These are phyloP conservation scores for Carex scoparia DNA, from an alignment of 176 grass and related monocot genomes.

Conservation along the genomic window DNA sequence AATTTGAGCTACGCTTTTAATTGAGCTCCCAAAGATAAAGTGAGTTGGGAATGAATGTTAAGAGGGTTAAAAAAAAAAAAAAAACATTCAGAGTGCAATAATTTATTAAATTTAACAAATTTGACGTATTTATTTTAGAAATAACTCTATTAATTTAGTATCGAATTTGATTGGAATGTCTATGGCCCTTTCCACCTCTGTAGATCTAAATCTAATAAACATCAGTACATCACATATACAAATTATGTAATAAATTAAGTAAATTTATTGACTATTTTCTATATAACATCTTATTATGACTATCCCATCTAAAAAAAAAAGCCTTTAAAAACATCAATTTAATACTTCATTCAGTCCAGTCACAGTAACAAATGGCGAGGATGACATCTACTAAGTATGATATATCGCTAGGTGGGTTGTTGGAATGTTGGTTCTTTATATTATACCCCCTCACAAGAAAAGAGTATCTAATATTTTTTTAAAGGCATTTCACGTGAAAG, in stretches of 20 bases:
- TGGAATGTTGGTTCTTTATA: background rate
- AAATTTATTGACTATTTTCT: no score
- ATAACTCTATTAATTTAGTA: background rate
- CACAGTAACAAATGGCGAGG: background rate
- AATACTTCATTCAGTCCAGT: background rate
- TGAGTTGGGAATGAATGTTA: no score
- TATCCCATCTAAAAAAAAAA: background rate
- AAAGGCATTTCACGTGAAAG: constrained; percentile 12
- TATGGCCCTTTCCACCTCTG: background rate
- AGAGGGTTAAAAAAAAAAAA: no score
- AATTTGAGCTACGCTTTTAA: no score
- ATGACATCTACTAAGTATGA: background rate
- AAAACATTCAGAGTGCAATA: no score
- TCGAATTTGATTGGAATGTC: background rate
- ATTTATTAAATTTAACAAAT: no score
- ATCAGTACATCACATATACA: no score
- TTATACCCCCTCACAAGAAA: background rate
- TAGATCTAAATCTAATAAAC: background rate
- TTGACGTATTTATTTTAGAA: no score
- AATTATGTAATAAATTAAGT: no score
- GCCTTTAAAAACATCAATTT: background rate
- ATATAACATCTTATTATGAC: background rate
- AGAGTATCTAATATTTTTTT: background rate
- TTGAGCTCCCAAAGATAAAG: no score
- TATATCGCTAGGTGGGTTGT: background rate